Evolutionary conservation across 495 filamentous ascomycete genomes (phyloP).

Genomic region (Hypoxylon perforatum): DNA sequence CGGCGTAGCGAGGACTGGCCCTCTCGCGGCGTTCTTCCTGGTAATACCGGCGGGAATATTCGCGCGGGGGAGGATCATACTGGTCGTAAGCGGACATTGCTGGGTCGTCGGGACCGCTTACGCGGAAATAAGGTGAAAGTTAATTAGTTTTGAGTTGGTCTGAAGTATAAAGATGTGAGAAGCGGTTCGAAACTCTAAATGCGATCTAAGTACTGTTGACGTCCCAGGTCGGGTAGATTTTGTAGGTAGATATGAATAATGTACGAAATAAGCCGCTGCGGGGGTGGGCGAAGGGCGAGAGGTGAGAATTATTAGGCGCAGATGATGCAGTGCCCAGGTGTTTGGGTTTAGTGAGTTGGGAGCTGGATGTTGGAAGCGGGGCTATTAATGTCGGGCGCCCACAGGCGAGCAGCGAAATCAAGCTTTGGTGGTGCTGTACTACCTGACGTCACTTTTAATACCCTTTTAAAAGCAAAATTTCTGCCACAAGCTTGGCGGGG

Average conservation of each 20-base stretch:
- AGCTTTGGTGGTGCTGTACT: constrained; percentile 25
- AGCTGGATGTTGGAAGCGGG: constrained; percentile 19
- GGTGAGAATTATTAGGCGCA: constrained; percentile 22
- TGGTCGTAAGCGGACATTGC: constrained; percentile 61
- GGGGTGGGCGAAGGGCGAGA: constrained; percentile 5
- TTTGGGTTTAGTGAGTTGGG: constrained; percentile 1
- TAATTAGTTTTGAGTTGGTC: constrained; percentile 1
- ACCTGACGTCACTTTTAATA: constrained; percentile 37
- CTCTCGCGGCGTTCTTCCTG: constrained; percentile 59
- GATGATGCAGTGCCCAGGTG: constrained; percentile 25
- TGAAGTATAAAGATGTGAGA: too few species aligned
- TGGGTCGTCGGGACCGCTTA: too few species aligned
- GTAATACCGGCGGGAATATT: constrained; percentile 56
- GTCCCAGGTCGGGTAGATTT: too few species aligned
- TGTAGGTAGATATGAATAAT: too few species aligned
- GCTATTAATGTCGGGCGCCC: constrained; percentile 10
- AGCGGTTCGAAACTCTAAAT: too few species aligned
- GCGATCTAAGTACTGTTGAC: too few species aligned
- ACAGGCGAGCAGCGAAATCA: constrained; percentile 21
- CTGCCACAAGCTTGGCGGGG: background rate
- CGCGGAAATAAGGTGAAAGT: background rate
- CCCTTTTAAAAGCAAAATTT: constrained; percentile 13
- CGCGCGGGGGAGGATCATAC: constrained; percentile 56
- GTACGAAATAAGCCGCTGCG: constrained; percentile 6
- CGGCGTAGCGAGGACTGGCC: constrained; percentile 59